Percentiles rank a stretch among this genome's conserved stretches.
Conservation (phyloP, 179 eudicot genomes). For the Spinacia oleracea region DNA sequence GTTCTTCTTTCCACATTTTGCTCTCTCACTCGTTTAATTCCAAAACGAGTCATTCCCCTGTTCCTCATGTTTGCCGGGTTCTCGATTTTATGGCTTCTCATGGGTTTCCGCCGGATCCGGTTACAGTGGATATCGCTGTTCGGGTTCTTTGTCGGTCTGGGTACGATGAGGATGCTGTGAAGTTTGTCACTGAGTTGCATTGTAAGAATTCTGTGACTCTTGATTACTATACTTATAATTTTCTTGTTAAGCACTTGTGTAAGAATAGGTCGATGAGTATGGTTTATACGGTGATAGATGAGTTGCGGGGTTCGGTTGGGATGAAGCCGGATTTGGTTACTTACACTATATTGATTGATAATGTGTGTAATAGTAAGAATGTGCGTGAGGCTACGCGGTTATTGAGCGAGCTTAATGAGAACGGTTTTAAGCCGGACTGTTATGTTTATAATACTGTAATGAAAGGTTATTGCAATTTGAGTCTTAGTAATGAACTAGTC, state of each 20-base stretch:
- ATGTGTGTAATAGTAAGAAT: slow-evolving; percentile 78
- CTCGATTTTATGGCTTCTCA: slow-evolving; percentile 49
- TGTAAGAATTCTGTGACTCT: slow-evolving; percentile 42
- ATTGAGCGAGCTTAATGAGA: slow-evolving; percentile 52
- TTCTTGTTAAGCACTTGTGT: slow-evolving; percentile 52
- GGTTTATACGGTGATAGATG: slow-evolving; percentile 56
- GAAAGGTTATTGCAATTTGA: slow-evolving; percentile 80
- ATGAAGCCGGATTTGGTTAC: slow-evolving; percentile 72
- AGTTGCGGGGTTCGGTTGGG: slow-evolving; percentile 43
- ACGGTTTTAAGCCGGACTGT: slow-evolving; percentile 79
- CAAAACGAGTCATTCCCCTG: slow-evolving; percentile 20
- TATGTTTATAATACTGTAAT: slow-evolving; percentile 81
- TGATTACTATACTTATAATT: slow-evolving; percentile 66
- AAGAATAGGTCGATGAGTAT: slow-evolving; percentile 44
- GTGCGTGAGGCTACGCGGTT: slow-evolving; percentile 77
- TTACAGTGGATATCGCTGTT: slow-evolving; percentile 56
- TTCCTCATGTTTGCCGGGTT: slow-evolving; percentile 34
- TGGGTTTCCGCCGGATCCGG: slow-evolving; percentile 57
- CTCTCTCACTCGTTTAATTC: slow-evolving; percentile 43
- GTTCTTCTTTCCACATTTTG: slow-evolving; percentile 57
- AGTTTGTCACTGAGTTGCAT: slow-evolving; percentile 54
- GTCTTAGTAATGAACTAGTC: slow-evolving; percentile 59
- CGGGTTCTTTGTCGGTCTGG: slow-evolving; percentile 54
- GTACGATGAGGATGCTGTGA: slow-evolving; percentile 52
- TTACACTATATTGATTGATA: slow-evolving; percentile 86